Evolutionary conservation across 495 filamentous ascomycete species (phyloP).

Genomic region (Schizothecium vesticola): DNA sequence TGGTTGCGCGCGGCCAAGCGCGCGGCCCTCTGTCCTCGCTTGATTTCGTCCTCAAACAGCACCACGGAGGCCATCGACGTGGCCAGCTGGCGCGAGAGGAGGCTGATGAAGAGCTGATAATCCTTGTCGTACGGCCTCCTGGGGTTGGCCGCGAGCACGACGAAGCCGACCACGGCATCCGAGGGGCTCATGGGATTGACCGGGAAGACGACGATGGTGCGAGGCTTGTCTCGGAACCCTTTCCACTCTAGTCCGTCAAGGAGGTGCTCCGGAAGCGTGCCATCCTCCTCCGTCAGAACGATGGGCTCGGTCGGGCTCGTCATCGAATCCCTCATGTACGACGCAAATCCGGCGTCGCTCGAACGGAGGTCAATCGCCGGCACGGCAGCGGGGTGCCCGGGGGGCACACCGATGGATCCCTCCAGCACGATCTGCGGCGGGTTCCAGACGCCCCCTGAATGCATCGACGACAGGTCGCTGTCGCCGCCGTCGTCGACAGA

Average conservation of each 20-base stretch:
- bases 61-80: constrained; percentile 69
- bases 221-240: constrained; percentile 58
- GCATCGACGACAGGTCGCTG: constrained; percentile 56
- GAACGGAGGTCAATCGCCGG: constrained; percentile 53
- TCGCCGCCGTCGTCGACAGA: constrained; percentile 55
- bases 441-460: constrained; percentile 50
- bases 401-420: constrained; percentile 57
- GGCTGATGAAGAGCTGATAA: constrained; percentile 62
- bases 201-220: constrained; percentile 62
- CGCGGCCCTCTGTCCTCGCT: constrained; percentile 59
- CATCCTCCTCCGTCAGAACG: constrained; percentile 52
- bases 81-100: constrained; percentile 63
- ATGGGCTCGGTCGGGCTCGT: constrained; percentile 48
- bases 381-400: constrained; percentile 50
- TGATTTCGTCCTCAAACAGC: constrained; percentile 68
- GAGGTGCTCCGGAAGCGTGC: constrained; percentile 52
- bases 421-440: constrained; percentile 55
- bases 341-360: constrained; percentile 58
- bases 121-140: constrained; percentile 64
- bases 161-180: constrained; percentile 57
- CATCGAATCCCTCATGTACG: constrained; percentile 63
- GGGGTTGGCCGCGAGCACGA: constrained; percentile 65
- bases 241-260: constrained; percentile 58
- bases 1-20: constrained; percentile 59
- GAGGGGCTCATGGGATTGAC: constrained; percentile 64